Percentiles rank a stretch among this genome's conserved stretches.
phyloP scores from a whole-genome alignment of 1,284 basidiomycete species.

The Golubevia sp. region DNA sequence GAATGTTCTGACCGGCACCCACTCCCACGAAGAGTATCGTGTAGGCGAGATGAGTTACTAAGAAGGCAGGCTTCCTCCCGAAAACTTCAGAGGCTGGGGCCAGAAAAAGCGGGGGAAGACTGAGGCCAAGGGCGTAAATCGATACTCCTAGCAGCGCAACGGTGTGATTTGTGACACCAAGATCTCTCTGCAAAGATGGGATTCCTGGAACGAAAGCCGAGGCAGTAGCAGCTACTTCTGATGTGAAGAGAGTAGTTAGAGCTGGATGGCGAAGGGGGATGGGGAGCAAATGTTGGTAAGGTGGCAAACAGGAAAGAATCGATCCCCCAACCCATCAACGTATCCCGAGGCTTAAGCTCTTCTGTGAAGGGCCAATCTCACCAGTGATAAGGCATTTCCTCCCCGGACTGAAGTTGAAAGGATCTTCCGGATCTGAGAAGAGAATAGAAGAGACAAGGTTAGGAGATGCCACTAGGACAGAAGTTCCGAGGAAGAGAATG shows the following conservation, averaged over 20 bases:
- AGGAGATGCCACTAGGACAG: too few relatives aligned
- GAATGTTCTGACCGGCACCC: constrained; percentile 28
- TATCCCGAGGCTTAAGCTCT: constrained; percentile 34
- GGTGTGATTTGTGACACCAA: constrained; percentile 27
- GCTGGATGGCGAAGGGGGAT: background rate
- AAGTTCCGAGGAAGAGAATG: too few relatives aligned
- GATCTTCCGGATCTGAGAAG: constrained; percentile 33
- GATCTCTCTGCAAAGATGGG: constrained; percentile 37
- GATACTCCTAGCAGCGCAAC: constrained; percentile 37
- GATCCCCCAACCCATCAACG: background rate
- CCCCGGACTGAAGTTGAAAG: constrained; percentile 33
- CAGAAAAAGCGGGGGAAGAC: constrained; percentile 38
- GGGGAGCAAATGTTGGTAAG: background rate
- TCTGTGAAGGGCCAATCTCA: constrained; percentile 34
- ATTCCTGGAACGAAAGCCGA: constrained; percentile 45
- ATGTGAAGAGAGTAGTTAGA: constrained; percentile 1
- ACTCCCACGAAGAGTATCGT: constrained; percentile 38
- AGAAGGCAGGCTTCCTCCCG: constrained; percentile 40
- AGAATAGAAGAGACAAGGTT: background rate
- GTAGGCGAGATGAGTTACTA: constrained; percentile 36
- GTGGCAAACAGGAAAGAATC: background rate
- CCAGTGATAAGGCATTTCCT: constrained; percentile 42
- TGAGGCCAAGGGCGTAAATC: constrained; percentile 44
- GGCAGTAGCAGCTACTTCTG: too few relatives aligned
- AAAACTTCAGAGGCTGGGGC: constrained; percentile 44